A percentile compares a stretch with the other conserved stretches of the same genome.
These are phyloP conservation scores for Hygrophorus russula DNA, from an alignment of 768 basidiomycete species.

Conservation along the genomic window DNA sequence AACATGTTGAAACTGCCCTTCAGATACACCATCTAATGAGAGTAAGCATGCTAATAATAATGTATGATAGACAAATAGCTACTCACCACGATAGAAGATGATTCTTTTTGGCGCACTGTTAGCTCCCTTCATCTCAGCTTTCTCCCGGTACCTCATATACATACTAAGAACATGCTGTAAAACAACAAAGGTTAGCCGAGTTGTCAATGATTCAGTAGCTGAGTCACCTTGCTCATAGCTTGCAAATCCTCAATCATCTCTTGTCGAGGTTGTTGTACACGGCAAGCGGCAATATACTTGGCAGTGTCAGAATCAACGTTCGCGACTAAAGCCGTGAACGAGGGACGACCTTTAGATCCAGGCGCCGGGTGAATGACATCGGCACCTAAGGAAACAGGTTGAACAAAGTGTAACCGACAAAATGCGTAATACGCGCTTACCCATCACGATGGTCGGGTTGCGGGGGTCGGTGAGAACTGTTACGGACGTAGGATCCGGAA, in stretches of 20 bases:
- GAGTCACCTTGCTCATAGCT: slow-evolving; percentile 46
- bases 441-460: slow-evolving; percentile 74
- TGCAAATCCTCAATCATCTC: slow-evolving; percentile 71
- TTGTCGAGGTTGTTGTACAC: slow-evolving; percentile 55
- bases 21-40: slow-evolving; percentile 39
- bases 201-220: neutral
- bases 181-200: neutral
- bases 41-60: slow-evolving; percentile 6
- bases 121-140: slow-evolving; percentile 39
- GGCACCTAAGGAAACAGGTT: slow-evolving; percentile 35
- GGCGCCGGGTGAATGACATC: slow-evolving; percentile 81
- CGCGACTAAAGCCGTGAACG: slow-evolving; percentile 71
- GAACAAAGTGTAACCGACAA: neutral
- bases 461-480: slow-evolving; percentile 54
- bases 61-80: slow-evolving; percentile 6
- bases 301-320: slow-evolving; percentile 69
- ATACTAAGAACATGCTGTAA: slow-evolving; percentile 39
- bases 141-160: slow-evolving; percentile 47
- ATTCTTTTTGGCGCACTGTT: slow-evolving; percentile 49
- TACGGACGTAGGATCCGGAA: slow-evolving; percentile 62
- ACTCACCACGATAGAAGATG: slow-evolving; percentile 63
- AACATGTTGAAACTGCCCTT: slow-evolving; percentile 41
- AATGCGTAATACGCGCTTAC: slow-evolving; percentile 21
- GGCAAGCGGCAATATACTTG: slow-evolving; percentile 56
- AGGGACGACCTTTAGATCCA: slow-evolving; percentile 67